Evolutionary conservation across 148 eudicot genomes (phyloP).

Genomic region (Fagopyrum tataricum): DNA sequence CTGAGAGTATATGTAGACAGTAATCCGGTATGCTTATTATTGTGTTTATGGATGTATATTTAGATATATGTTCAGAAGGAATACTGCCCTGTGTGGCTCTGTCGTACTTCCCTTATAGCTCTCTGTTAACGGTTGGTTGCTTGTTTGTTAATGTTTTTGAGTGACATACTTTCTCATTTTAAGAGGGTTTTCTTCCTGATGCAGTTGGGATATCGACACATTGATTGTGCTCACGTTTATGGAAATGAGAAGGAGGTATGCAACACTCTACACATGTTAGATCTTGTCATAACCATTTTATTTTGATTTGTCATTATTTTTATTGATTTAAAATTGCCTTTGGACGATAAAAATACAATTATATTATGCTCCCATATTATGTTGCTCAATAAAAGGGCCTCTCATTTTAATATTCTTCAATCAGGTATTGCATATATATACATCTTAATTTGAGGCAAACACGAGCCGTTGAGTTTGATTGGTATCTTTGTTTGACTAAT

Average conservation of each 20-base stretch:
- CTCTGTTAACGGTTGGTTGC: neutral
- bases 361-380: too few species aligned
- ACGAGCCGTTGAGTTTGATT: neutral
- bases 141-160: constrained; percentile 1
- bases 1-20: too few species aligned
- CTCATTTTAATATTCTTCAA: neutral
- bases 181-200: constrained; percentile 8
- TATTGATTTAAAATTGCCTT: neutral
- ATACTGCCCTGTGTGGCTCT: neutral
- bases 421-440: neutral
- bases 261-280: neutral
- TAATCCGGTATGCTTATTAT: too few species aligned
- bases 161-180: neutral
- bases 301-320: neutral
- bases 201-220: constrained; percentile 58
- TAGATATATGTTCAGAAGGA: too few species aligned
- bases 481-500: neutral
- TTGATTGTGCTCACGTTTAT: constrained; percentile 50
- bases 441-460: neutral
- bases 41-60: too few species aligned
- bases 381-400: neutral
- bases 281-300: neutral
- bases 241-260: constrained; percentile 48
- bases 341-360: too few species aligned
- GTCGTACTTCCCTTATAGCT: neutral